A percentile compares a stretch with the other conserved stretches of the same genome.
Evolutionary conservation across 257 asterid species (phyloP).

Genomic region (Echites panduratus): DNA sequence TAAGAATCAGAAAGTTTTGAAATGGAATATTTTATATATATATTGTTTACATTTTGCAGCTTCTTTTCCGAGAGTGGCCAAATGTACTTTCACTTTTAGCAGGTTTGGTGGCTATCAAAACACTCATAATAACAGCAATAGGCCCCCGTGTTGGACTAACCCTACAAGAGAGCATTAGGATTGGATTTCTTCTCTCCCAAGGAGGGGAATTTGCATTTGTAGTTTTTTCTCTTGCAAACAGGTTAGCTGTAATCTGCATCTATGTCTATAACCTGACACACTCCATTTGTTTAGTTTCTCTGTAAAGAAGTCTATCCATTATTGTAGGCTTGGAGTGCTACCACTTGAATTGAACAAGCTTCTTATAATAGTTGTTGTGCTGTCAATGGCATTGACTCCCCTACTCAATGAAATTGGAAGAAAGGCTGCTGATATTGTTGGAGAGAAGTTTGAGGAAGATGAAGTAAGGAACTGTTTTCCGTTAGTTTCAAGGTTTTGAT

Average conservation of each 20-base stretch:
- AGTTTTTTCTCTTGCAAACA: constrained; percentile 90
- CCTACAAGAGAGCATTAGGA: constrained; percentile 86
- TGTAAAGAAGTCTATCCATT: constrained; percentile 18
- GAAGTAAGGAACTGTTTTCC: constrained; percentile 41
- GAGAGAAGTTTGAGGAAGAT: constrained; percentile 53
- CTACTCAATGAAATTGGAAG: constrained; percentile 83
- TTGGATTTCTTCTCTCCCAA: constrained; percentile 95
- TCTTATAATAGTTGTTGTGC: constrained; percentile 93
- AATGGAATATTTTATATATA: constrained; percentile 10
- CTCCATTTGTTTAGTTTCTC: constrained; percentile 8
- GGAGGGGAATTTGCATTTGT: constrained; percentile 99
- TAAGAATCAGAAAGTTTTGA: background rate
- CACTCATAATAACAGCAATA: constrained; percentile 80
- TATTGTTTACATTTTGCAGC: constrained; percentile 39
- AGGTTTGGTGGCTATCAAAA: constrained; percentile 87
- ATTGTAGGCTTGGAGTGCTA: constrained; percentile 91
- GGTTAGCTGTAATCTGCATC: constrained; percentile 36
- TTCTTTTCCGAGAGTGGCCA: constrained; percentile 98
- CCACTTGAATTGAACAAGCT: constrained; percentile 98
- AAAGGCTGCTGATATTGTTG: constrained; percentile 63
- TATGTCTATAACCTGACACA: constrained; percentile 5
- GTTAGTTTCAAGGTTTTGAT: constrained; percentile 7
- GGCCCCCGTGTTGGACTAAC: constrained; percentile 92
- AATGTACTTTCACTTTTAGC: constrained; percentile 88
- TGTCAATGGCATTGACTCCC: constrained; percentile 97